Percentiles rank a stretch among this genome's conserved stretches.
phyloP scores from a whole-genome alignment of 2,329 filamentous ascomycete species.

The Xylogone sp. region DNA sequence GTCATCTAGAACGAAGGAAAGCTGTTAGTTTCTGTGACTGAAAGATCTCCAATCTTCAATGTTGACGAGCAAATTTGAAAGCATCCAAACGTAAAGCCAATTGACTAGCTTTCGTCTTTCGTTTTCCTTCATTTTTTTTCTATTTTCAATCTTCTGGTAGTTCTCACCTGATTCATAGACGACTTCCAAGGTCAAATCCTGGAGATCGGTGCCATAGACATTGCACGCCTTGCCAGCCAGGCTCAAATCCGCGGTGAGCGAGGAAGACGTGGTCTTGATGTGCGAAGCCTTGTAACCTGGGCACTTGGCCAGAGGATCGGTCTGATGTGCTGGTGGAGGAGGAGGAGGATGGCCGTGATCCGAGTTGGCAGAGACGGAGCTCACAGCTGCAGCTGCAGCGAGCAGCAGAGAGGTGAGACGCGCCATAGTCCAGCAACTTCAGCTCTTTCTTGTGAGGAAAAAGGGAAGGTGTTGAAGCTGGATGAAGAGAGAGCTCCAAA shows the following conservation, averaged over 20 bases:
- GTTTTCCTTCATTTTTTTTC: too few species aligned
- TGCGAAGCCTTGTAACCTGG: constrained; percentile 51
- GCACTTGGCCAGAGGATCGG: constrained; percentile 31
- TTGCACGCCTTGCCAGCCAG: constrained; percentile 59
- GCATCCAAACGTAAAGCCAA: not conserved
- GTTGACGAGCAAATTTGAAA: too few species aligned
- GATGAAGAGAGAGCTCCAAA: too few species aligned
- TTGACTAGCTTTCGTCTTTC: too few species aligned
- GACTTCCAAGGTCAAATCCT: constrained; percentile 52
- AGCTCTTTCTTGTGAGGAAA: too few species aligned
- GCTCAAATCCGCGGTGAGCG: constrained; percentile 52
- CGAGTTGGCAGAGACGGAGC: constrained; percentile 2
- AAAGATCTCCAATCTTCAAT: too few species aligned
- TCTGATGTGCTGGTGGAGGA: constrained; percentile 1
- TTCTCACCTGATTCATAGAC: constrained; percentile 55
- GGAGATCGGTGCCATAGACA: constrained; percentile 54
- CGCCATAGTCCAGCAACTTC: not conserved
- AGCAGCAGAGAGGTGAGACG: not conserved
- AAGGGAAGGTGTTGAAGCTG: not conserved
- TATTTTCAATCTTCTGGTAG: too few species aligned
- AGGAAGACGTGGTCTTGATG: constrained; percentile 36
- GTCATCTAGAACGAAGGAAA: constrained; percentile 34
- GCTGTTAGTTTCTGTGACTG: not conserved
- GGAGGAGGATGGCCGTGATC: constrained; percentile 1
- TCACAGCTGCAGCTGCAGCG: not conserved